Evolutionary conservation across 2,329 filamentous ascomycete species (phyloP).

Genomic region (Cyphellophora europaea): DNA sequence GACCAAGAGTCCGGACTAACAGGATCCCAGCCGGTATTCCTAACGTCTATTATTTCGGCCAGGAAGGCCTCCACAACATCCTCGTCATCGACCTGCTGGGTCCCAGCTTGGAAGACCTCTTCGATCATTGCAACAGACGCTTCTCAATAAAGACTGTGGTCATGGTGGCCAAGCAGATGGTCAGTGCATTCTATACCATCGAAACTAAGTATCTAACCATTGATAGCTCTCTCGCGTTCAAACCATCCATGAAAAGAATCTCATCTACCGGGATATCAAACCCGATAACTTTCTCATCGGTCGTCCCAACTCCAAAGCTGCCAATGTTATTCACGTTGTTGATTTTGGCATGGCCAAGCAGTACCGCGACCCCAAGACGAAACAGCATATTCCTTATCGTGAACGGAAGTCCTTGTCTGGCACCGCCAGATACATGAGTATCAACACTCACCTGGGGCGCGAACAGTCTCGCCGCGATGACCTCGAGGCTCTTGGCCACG

Average conservation of each 20-base stretch:
- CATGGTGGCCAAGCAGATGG: slow-evolving; percentile 99
- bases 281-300: slow-evolving; percentile 99
- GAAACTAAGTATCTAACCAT: too few relatives aligned
- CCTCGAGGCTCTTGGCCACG: slow-evolving; percentile 70
- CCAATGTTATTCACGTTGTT: slow-evolving; percentile 96
- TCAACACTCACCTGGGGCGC: slow-evolving; percentile 94
- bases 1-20: slow-evolving; percentile 7
- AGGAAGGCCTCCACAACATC: slow-evolving; percentile 97
- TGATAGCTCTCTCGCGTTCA: slow-evolving; percentile 76
- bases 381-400: slow-evolving; percentile 96
- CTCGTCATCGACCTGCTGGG: slow-evolving; percentile 94
- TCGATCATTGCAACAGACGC: slow-evolving; percentile 90
- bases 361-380: slow-evolving; percentile 96
- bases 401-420: slow-evolving; percentile 95
- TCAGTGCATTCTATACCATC: slow-evolving; percentile 34
- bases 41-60: slow-evolving; percentile 99
- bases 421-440: slow-evolving; percentile 97
- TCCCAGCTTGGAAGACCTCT: slow-evolving; percentile 89
- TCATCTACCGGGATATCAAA: slow-evolving; percentile 99
- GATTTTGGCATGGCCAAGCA: slow-evolving; percentile 99
- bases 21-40: slow-evolving; percentile 73
- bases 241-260: slow-evolving; percentile 95
- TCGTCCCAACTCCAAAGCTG: slow-evolving; percentile 80
- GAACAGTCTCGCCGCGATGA: slow-evolving; percentile 96
- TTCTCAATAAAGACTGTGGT: slow-evolving; percentile 97